Percentiles rank a stretch among this genome's conserved stretches.
These are phyloP conservation scores for Cercospora canescens DNA, from an alignment of 2,329 filamentous ascomycete genomes.

Conservation along the genomic window DNA sequence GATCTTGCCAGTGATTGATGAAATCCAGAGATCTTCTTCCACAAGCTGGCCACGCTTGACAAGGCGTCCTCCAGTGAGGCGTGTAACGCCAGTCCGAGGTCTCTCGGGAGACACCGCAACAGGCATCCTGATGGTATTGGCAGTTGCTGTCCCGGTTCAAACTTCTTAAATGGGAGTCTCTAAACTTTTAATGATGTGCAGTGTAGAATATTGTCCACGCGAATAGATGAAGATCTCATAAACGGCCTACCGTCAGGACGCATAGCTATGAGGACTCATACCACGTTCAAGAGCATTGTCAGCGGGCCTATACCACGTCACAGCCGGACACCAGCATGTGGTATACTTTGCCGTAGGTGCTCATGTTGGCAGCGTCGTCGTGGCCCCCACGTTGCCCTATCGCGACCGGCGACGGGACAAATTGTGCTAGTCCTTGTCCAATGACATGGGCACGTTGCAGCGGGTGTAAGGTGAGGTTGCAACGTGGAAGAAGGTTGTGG, in stretches of 20 bases:
- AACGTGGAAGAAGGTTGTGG: conserved; percentile 6
- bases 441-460: conserved; percentile 19
- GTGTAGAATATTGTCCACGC: not conserved
- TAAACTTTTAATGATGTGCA: not conserved
- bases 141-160: not conserved
- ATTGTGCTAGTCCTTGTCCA: conserved; percentile 3
- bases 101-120: conserved; percentile 40
- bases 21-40: conserved; percentile 84
- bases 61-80: conserved; percentile 69
- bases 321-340: conserved; percentile 3
- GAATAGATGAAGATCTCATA: not conserved
- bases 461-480: conserved; percentile 8
- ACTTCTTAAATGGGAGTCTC: not conserved
- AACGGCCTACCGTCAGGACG: not conserved
- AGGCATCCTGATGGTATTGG: conserved; percentile 36
- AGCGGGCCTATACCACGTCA: conserved; percentile 18
- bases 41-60: conserved; percentile 68
- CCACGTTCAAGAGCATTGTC: not conserved
- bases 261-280: not conserved
- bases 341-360: conserved; percentile 15
- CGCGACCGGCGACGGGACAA: not conserved
- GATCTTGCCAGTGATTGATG: conserved; percentile 77
- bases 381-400: conserved; percentile 16
- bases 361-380: conserved; percentile 4
- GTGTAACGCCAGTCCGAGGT: conserved; percentile 59